Evolutionary conservation across 371 early-diverging fungal species (phyloP), one percentile per base, ranked within the genome.

Genomic region (Mucor sp.): DNA sequence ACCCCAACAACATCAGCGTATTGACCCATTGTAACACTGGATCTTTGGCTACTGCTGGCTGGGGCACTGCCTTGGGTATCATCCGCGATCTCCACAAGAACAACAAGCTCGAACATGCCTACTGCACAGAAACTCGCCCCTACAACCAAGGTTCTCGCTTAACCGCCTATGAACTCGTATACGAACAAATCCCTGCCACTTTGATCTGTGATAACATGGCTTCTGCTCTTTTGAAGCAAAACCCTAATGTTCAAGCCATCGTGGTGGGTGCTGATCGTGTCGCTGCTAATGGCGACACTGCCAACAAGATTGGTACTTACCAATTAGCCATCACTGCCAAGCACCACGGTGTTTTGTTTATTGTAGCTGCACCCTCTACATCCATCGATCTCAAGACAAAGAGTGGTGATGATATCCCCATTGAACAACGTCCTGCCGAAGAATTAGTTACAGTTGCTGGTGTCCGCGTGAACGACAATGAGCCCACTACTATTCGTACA

Each of bases 21-120:
- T 76, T 97, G 68, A 98, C 98, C 5, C 98, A 97, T 77, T 98
- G 98, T 83, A 98, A 98, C 76, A 97, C 98, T 25, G 99, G 97
- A 19, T 90, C 93, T 0, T 74, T 94, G 65, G 94, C 94, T 0
- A 94, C 94, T 12, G 93, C 93, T 35, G 94, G 94, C 6, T 91
- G 92, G 74, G 95, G 95, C 30, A 94, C 94, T n/a, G 95, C 94
- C 4, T 74, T 94, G 65, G 93, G 94, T 25, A 94, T 98, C 66
- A 90, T 97, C 58, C 92, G 97, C 23, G 86, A 91, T 28, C 74
- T 98, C 43, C 83, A 94, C 63, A 67, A 64, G 17, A 75, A 68
- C 19, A 76, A 80, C 6, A 62, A 77, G 3, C 79, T 96, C 25
- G 81, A 86, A 14, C 96, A 94, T 65, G 95, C 92, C 27, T 97